Percentiles rank a stretch among this genome's conserved stretches.
Evolutionary conservation across 2,329 filamentous ascomycete genomes (phyloP).

Genomic region (Chaetomium strumarium): DNA sequence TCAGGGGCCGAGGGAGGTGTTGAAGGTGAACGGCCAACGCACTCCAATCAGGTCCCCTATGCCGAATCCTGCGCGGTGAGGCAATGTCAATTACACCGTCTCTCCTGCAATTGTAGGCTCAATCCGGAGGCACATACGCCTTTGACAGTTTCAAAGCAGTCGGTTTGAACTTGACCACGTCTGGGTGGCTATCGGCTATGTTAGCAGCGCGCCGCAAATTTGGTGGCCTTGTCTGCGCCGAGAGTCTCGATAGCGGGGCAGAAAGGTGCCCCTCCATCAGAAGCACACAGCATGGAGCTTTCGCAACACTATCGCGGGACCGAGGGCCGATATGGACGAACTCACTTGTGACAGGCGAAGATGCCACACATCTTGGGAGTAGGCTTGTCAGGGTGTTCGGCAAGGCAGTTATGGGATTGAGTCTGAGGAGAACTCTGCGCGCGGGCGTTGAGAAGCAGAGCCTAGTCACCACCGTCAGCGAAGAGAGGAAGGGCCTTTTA

Average conservation of each 20-base stretch:
- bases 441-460: slow-evolving; percentile 21
- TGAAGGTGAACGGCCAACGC: slow-evolving; percentile 39
- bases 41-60: slow-evolving; percentile 99
- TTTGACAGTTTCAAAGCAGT: slow-evolving; percentile 90
- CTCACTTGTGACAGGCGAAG: slow-evolving; percentile 88
- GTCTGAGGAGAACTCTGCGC: slow-evolving; percentile 8
- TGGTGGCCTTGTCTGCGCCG: not conserved
- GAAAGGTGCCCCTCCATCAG: slow-evolving; percentile 33
- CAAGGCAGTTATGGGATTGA: slow-evolving; percentile 9
- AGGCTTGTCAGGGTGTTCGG: not conserved
- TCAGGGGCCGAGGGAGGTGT: slow-evolving; percentile 6
- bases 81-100: slow-evolving; percentile 35
- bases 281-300: slow-evolving; percentile 8
- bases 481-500: slow-evolving; percentile 21
- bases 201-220: slow-evolving; percentile 5
- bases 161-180: slow-evolving; percentile 95
- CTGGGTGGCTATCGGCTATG: slow-evolving; percentile 60
- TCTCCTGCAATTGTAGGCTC: slow-evolving; percentile 21
- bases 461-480: slow-evolving; percentile 15
- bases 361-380: slow-evolving; percentile 76
- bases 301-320: slow-evolving; percentile 19
- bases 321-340: slow-evolving; percentile 10
- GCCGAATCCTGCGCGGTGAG: slow-evolving; percentile 63
- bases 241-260: slow-evolving; percentile 28
- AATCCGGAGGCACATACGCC: slow-evolving; percentile 58